A percentile compares a stretch with the other conserved stretches of the same genome.
Evolutionary conservation across 768 basidiomycete genomes (phyloP).

Genomic region (Lanmaoa pseudosensibilis): DNA sequence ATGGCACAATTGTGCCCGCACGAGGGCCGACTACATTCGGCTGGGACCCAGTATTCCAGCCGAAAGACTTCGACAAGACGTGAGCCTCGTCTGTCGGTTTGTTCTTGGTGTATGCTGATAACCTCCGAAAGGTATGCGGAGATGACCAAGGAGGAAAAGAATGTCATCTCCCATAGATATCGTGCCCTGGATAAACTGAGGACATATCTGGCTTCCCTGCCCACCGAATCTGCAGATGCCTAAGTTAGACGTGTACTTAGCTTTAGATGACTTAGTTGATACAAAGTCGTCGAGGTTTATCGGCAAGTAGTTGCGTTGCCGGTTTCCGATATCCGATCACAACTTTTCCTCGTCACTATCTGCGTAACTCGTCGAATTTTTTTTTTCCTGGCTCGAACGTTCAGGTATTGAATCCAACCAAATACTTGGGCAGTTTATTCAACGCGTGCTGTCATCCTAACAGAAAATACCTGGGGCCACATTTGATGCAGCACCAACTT

Average conservation of each 20-base stretch:
- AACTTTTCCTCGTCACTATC: constrained; percentile 1
- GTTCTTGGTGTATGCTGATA: neutral
- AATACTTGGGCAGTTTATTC: neutral
- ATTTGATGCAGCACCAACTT: neutral
- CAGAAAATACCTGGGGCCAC: neutral
- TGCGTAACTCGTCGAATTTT: neutral
- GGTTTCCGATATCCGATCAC: constrained; percentile 19
- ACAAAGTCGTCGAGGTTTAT: too few species aligned
- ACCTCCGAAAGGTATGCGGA: constrained; percentile 54
- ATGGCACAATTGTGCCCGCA: constrained; percentile 86
- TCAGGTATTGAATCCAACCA: neutral
- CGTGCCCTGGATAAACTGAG: constrained; percentile 61
- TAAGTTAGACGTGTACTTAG: neutral
- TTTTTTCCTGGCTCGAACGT: neutral
- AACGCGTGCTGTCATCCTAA: neutral
- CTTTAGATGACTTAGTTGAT: neutral
- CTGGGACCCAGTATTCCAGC: constrained; percentile 89
- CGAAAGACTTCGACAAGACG: constrained; percentile 75
- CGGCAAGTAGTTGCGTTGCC: constrained; percentile 16
- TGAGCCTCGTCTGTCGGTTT: constrained; percentile 35
- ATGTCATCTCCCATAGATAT: constrained; percentile 63
- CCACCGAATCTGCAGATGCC: neutral
- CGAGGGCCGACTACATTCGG: constrained; percentile 80
- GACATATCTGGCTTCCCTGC: constrained; percentile 34
- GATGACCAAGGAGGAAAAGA: constrained; percentile 65